Base-by-base conservation (phyloP, 225 moss, liverwort and hornwort species). In the Physcomitrium patens region DNA sequence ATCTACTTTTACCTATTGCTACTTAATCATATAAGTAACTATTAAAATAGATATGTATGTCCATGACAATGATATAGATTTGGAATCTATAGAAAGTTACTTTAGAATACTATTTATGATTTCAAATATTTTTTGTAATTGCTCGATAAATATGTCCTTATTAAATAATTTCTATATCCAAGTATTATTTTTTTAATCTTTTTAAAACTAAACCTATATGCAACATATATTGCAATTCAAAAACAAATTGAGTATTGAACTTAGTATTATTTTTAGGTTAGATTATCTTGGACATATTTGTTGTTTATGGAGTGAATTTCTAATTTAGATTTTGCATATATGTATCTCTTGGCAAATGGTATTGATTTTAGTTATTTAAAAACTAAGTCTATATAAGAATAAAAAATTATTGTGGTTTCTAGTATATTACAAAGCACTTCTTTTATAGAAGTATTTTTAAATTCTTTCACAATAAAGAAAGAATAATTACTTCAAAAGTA, bases 41-140 rank as follows among this genome's bases (percentile, higher is more conserved):
- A n/a, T n/a, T n/a, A n/a, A n/a, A n/a, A n/a, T n/a, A n/a, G n/a
- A n/a, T n/a, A n/a, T n/a, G n/a, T n/a, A n/a, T n/a, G n/a, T n/a
- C n/a, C n/a, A n/a, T n/a, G n/a, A n/a, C n/a, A n/a, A n/a, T n/a
- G 80, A 85, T 65, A 67, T 94, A 85, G 99, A 95, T 86, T 85
- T 99, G 69, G 99, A 91, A 73, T 90, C 87, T 26, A 81, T 99
- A 45, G 94, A 91, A 86, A 99, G 90, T 76, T 99, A 95, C 57
- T 88, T 90, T 31, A 94, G 95, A 68, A 95, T 93, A 60, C 95
- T 93, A 17, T 93, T 93, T 75, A 78, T 99, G 84, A 91, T 91
- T 48, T 93, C 99, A 10, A 94, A 99, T 50, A 86, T 83, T 49
- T 92, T 80, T 89, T 99, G 70, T 91, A 91, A 66, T 95, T 94